Evolutionary conservation across 257 asterid genomes (phyloP).

Genomic region (Ehretia macrophylla): DNA sequence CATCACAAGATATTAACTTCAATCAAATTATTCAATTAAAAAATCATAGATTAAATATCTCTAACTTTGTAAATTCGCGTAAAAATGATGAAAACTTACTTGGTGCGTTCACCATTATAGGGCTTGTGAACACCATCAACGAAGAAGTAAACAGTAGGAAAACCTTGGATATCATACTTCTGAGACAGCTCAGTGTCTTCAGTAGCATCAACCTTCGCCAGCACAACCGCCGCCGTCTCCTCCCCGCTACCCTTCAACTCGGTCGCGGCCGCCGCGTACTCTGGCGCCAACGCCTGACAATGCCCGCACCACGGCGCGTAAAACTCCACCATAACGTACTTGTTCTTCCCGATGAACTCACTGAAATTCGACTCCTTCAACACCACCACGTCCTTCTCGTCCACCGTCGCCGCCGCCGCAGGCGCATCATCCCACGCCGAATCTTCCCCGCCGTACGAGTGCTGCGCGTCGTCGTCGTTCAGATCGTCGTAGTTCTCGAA

Average conservation of each 20-base stretch:
- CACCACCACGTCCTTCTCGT: constrained; percentile 79
- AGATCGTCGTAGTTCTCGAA: constrained; percentile 78
- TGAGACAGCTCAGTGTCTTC: constrained; percentile 69
- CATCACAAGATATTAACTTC: no score
- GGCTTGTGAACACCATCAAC: constrained; percentile 75
- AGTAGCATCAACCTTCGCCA: constrained; percentile 87
- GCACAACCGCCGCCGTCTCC: constrained; percentile 45
- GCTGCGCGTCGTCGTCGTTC: constrained; percentile 23
- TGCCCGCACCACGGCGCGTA: constrained; percentile 99
- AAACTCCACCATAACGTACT: constrained; percentile 89
- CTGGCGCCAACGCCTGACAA: constrained; percentile 80
- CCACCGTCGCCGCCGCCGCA: constrained; percentile 35
- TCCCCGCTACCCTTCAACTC: constrained; percentile 40
- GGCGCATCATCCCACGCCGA: constrained; percentile 29
- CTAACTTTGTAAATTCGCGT: neutral
- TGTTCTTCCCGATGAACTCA: constrained; percentile 53
- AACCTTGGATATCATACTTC: constrained; percentile 77
- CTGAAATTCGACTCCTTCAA: constrained; percentile 73
- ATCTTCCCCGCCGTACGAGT: neutral
- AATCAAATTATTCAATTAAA: no score
- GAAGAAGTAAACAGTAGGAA: constrained; percentile 71
- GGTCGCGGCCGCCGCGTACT: constrained; percentile 95
- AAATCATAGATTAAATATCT: neutral
- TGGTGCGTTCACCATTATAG: constrained; percentile 72
- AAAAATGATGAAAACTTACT: constrained; percentile 43